Evolutionary conservation across 2,329 filamentous ascomycete genomes (phyloP), one percentile per base, ranked within the genome.

Genomic region (Beauveria pseudobassiana): DNA sequence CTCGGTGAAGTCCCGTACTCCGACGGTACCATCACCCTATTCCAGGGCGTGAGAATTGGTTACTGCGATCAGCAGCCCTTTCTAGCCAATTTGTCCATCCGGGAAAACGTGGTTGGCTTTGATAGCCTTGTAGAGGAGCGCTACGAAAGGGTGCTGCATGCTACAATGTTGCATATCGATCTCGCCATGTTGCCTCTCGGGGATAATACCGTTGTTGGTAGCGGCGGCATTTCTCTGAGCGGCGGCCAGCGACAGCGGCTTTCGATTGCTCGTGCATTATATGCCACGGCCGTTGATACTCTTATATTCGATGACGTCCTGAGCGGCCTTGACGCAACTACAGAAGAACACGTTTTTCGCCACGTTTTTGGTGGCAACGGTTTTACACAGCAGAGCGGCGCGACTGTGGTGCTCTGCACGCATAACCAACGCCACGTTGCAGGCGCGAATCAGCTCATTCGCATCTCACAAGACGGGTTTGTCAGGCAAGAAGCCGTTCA

Each of bases 391-490:
- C 64, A 64, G 24, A 62, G 66, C 18, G 57, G 66, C 6, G 61
- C 66, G 5, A 72, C 70, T 0, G 67, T 70, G 18, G 53, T 77
- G 0, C 65, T 78, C 18, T 77, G 74, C 64, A 78, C 75, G 0
- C 74, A 78, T 63, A 73, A 72, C 2, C 67, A 77, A 22, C 66
- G 69, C 2, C 73, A 75, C 61, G 66, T 78, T 4, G 72, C 74
- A 0, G 64, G 65, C 0, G 74, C 76, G 4, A 70, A 78, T 50
- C 72, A 76, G 30, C 71, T 79, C 16, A 71, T 79, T 48, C 74
- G 73, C 0, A 69, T 80, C 2, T 70, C 71, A 16, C 9, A 48
- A 2, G 9, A 24, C 12, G 45, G 45, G 3, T 2, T 14, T 2
- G 45, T 48, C 8, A 48, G 8, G 8, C 45, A 48, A 48, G 20